A percentile compares a stretch with the other conserved stretches of the same genome.
Conservation (phyloP, 495 filamentous ascomycete genomes). For the Xylaria scruposa region DNA sequence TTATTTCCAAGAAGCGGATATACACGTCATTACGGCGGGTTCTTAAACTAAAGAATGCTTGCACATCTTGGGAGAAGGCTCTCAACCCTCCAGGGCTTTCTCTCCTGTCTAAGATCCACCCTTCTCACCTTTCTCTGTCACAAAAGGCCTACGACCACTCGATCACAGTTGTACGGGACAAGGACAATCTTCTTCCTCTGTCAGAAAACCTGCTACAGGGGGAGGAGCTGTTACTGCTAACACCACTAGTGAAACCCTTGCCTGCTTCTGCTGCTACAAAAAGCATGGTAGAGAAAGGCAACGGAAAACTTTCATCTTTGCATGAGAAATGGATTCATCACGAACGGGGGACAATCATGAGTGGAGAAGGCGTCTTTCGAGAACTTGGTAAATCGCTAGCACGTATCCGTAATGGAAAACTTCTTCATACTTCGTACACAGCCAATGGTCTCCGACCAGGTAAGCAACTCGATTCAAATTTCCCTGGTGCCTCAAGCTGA, state of each 20-base stretch:
- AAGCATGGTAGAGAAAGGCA: constrained; percentile 53
- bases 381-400: constrained; percentile 83
- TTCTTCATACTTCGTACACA: constrained; percentile 90
- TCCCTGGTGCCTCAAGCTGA: background rate
- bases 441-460: constrained; percentile 82
- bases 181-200: constrained; percentile 76
- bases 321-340: constrained; percentile 61
- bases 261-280: constrained; percentile 78
- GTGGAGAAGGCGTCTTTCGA: constrained; percentile 85
- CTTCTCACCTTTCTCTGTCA: constrained; percentile 77
- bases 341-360: constrained; percentile 77
- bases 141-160: constrained; percentile 83
- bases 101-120: constrained; percentile 76
- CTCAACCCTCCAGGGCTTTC: constrained; percentile 77
- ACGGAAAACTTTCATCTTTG: constrained; percentile 51
- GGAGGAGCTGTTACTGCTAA: constrained; percentile 82
- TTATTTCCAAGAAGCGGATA: constrained; percentile 77
- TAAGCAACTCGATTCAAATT: constrained; percentile 30
- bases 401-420: constrained; percentile 77
- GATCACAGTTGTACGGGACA: constrained; percentile 86
- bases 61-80: constrained; percentile 83
- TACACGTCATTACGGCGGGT: constrained; percentile 76
- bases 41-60: constrained; percentile 74
- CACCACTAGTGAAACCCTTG: constrained; percentile 84
- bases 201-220: constrained; percentile 77